Conservation (phyloP, 495 filamentous ascomycete species). For the Lophiostoma macrostomum region DNA sequence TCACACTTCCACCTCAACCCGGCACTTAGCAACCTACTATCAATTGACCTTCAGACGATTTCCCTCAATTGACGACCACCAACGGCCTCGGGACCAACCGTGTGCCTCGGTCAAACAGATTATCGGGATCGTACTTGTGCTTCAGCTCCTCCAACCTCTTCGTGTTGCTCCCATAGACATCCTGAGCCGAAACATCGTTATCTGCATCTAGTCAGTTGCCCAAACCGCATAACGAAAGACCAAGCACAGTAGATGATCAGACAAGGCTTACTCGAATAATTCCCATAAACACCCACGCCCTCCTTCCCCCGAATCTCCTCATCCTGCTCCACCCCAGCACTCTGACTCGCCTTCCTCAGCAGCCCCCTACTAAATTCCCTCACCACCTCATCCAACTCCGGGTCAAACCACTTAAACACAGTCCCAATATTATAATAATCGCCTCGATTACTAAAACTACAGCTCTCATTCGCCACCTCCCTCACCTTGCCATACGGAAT, state of each 20-base stretch:
- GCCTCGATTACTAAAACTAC: conserved; percentile 31
- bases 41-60: too few relatives aligned
- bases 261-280: conserved; percentile 37
- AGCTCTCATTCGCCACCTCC: conserved; percentile 20
- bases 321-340: conserved; percentile 26
- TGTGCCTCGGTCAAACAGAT: conserved; percentile 45
- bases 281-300: conserved; percentile 41
- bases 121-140: conserved; percentile 54
- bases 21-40: too few relatives aligned
- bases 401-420: conserved; percentile 31
- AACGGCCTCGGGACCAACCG: conserved; percentile 11
- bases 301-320: conserved; percentile 35
- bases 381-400: conserved; percentile 17
- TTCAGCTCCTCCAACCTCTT: conserved; percentile 47
- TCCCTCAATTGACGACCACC: conserved; percentile 23
- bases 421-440: conserved; percentile 32
- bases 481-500: conserved; percentile 21
- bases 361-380: conserved; percentile 16
- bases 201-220: conserved; percentile 16
- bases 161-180: conserved; percentile 50
- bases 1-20: too few relatives aligned
- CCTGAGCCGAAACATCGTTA: conserved; percentile 34
- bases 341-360: conserved; percentile 22
- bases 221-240: background rate
- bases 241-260: background rate